Evolutionary conservation across 768 basidiomycete species (phyloP).

Genomic region (Amylocystis lapponica): DNA sequence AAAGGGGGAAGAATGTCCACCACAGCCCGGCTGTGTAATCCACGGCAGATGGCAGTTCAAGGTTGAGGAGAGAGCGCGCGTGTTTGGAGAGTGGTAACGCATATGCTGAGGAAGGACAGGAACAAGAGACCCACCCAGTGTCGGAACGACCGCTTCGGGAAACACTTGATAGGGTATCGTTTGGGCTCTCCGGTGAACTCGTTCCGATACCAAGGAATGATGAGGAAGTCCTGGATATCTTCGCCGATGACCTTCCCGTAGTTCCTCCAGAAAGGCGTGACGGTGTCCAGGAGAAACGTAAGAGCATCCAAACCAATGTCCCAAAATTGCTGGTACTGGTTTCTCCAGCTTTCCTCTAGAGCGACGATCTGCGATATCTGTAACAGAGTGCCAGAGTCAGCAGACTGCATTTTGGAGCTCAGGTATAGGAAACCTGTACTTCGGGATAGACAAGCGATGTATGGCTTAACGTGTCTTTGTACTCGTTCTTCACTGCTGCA

Average conservation of each 20-base stretch:
- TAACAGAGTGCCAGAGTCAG: not conserved
- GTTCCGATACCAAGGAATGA: constrained; percentile 77
- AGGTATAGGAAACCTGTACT: constrained; percentile 32
- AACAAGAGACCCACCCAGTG: constrained; percentile 63
- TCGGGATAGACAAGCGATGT: constrained; percentile 78
- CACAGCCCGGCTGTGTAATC: constrained; percentile 59
- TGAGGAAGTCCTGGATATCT: constrained; percentile 74
- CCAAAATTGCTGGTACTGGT: constrained; percentile 79
- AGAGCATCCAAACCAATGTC: constrained; percentile 75
- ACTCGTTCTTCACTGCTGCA: constrained; percentile 51
- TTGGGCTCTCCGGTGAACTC: constrained; percentile 78
- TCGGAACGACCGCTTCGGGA: constrained; percentile 58
- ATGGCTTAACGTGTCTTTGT: constrained; percentile 57
- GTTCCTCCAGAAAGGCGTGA: constrained; percentile 76
- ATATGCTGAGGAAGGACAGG: constrained; percentile 44
- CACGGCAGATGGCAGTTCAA: constrained; percentile 49
- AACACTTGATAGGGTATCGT: constrained; percentile 49
- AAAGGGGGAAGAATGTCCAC: constrained; percentile 58
- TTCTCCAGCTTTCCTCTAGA: constrained; percentile 72
- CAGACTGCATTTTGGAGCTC: not conserved
- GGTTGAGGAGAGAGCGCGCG: constrained; percentile 54
- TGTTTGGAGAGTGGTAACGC: constrained; percentile 47
- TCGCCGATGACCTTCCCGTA: constrained; percentile 80
- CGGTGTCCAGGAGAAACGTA: constrained; percentile 68
- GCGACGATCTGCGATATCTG: constrained; percentile 68